Evolutionary conservation across 176 grass and related monocot species (phyloP), one percentile per base, ranked within the genome.

Genomic region (Carex pumila): DNA sequence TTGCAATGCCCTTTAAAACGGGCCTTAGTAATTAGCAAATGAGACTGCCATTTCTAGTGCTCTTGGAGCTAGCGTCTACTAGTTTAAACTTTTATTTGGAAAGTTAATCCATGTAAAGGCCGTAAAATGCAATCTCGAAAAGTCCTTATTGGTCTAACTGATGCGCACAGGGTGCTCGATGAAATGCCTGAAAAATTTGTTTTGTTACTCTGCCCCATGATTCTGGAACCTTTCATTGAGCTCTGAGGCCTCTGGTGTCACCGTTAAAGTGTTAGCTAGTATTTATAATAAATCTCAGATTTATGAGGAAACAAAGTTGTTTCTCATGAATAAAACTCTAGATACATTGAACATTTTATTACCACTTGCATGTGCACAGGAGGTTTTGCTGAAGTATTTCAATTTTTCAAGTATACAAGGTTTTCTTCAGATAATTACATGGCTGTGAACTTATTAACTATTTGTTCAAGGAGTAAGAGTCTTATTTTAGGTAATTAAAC

Each of bases 331-430:
- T 71, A 52, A 83, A 86, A 84, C 9, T 41, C 79, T 53, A 34
- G 91, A 92, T 89, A 85, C 96, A 14, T 95, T 89, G 88, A 95
- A 88, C 84, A 87, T 95, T 79, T 88, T 93, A 86, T 86, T 69
- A 89, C 87, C 87, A 65, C 93, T 81, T 93, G 86, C 37, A 79
- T 81, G 65, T 59, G 86, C 49, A 90, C 86, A 82, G 88, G 89
- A 75, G 83, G 90, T 88, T 93, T 62, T 52, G 15, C 67, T 22
- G 64, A 95, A 86, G 91, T 89, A 77, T 92, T 93, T 49, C 11
- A 70, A 59, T 66, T 81, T 56, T 95, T 93, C 77, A 92, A 50
- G 37, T 84, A 85, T 50, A 82, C 66, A 57, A 91, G 91, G 8
- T 37, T 89, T 85, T 17, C 17, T 78, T 83, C 88, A 1, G 86